Evolutionary conservation across 495 filamentous ascomycete genomes (phyloP).

Genomic region (Polyplosphaeria fusca): DNA sequence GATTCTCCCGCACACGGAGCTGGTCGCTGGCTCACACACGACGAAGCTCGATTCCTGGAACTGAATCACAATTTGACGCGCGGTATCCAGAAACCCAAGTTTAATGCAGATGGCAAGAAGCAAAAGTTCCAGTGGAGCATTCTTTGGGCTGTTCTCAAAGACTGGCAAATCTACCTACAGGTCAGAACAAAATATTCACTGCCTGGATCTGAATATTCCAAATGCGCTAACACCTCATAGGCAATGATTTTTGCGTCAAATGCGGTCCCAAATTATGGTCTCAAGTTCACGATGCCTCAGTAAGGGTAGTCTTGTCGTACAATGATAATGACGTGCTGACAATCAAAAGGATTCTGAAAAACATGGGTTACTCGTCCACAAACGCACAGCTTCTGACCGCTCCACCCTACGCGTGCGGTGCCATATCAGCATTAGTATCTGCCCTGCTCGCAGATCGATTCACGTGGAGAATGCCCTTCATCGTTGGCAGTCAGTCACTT

Average conservation of each 20-base stretch:
- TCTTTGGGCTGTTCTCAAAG: neutral
- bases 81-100: slow-evolving; percentile 39
- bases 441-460: slow-evolving; percentile 51
- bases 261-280: too few species aligned
- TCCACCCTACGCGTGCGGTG: slow-evolving; percentile 55
- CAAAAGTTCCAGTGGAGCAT: neutral
- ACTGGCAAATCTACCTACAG: slow-evolving; percentile 2
- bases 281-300: too few species aligned
- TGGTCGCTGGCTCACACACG: slow-evolving; percentile 49
- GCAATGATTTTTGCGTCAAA: too few species aligned
- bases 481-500: neutral
- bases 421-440: slow-evolving; percentile 49
- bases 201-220: too few species aligned
- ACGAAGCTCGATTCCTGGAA: slow-evolving; percentile 43
- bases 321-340: slow-evolving; percentile 47
- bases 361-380: slow-evolving; percentile 53
- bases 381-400: slow-evolving; percentile 55
- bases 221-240: too few species aligned
- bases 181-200: too few species aligned
- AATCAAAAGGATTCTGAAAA: slow-evolving; percentile 55
- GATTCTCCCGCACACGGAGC: slow-evolving; percentile 57
- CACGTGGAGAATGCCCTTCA: slow-evolving; percentile 19
- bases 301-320: too few species aligned
- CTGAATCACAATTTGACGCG: neutral
- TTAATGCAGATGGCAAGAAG: neutral